These are phyloP conservation scores for Diospyros kaki DNA, from an alignment of 148 eudicot species.

Conservation along the genomic window DNA sequence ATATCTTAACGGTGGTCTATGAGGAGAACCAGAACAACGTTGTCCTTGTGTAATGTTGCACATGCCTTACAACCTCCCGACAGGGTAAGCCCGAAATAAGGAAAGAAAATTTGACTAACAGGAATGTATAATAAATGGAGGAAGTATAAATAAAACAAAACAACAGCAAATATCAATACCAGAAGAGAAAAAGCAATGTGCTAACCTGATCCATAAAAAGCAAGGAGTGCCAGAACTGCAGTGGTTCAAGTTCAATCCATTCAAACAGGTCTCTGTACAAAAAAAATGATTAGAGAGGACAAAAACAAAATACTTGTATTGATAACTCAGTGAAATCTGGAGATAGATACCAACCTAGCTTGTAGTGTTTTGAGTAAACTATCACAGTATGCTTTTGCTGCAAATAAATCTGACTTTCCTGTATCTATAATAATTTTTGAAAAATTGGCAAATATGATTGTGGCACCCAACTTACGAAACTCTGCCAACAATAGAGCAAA, in stretches of 20 bases:
- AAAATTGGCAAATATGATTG: conserved; percentile 83
- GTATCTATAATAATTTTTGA: conserved; percentile 83
- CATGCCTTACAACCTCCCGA: not conserved
- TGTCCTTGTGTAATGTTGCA: not conserved
- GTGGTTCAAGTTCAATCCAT: conserved; percentile 93
- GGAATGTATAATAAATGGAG: not conserved
- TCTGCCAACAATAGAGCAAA: conserved; percentile 90
- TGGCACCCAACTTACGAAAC: conserved; percentile 88
- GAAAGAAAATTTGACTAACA: not conserved
- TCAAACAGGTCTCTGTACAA: conserved; percentile 75
- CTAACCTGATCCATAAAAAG: conserved; percentile 99
- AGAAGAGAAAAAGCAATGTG: not conserved
- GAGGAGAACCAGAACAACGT: not conserved
- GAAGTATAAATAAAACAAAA: not conserved
- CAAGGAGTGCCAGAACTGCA: conserved; percentile 87
- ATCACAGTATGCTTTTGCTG: conserved; percentile 88
- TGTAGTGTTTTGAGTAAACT: conserved; percentile 80
- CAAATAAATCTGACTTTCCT: conserved; percentile 77
- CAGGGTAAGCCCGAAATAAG: not conserved
- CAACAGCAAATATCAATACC: not conserved
- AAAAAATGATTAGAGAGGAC: conserved; percentile 9
- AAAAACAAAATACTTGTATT: not conserved
- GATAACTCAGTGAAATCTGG: conserved; percentile 2
- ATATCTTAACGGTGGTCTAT: not conserved
- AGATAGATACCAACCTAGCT: conserved; percentile 46